Conservation (phyloP, 306 rosid species). For the Alnus rubra region DNA sequence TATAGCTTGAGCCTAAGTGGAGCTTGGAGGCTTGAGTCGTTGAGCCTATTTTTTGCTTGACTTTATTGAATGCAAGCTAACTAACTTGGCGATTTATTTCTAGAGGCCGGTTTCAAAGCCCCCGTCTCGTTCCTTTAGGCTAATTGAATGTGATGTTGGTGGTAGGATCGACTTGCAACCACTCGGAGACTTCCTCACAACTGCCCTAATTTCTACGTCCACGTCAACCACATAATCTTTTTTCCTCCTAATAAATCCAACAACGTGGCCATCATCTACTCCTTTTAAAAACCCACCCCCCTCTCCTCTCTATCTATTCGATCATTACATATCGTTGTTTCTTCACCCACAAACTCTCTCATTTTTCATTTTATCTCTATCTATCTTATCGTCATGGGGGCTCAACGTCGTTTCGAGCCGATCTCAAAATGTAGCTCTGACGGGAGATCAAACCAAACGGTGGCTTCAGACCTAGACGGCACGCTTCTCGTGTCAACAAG, state of each 20-base stretch:
- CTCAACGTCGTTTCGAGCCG: conserved; percentile 50
- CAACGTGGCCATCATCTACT: conserved; percentile 25
- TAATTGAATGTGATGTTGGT: no score
- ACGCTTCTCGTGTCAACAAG: conserved; percentile 63
- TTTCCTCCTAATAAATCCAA: conserved; percentile 26
- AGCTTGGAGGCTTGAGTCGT: no score
- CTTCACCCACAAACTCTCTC: not conserved
- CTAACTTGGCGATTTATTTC: no score
- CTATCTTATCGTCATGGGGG: conserved; percentile 46
- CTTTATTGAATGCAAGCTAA: no score
- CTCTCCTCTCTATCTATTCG: conserved; percentile 32
- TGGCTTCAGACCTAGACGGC: conserved; percentile 85
- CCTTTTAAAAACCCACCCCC: conserved; percentile 49
- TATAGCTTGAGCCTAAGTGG: no score
- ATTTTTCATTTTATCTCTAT: not conserved
- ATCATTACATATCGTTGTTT: conserved; percentile 29
- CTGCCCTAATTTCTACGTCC: no score
- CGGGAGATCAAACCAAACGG: conserved; percentile 65
- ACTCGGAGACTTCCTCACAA: no score
- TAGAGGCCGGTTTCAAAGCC: no score
- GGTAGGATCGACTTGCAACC: no score
- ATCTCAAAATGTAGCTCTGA: conserved; percentile 64
- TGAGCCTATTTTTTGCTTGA: no score
- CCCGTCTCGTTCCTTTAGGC: no score
- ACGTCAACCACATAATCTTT: conserved; percentile 22